phyloP scores from a whole-genome alignment of 1,284 basidiomycete species.

The Fomitopsis betulina region DNA sequence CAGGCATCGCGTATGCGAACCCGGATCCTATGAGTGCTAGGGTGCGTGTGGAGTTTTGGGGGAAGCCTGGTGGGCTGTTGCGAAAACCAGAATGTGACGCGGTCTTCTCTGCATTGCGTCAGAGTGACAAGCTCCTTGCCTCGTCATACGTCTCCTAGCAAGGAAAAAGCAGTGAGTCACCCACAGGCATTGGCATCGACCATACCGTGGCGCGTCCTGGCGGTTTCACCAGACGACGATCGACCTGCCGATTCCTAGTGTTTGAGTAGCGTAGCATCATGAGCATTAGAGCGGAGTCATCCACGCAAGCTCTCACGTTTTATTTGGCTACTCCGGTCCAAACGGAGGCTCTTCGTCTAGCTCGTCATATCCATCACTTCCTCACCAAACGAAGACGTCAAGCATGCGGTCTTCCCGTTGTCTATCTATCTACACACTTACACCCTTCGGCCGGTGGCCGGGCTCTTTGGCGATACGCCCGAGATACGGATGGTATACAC shows the following conservation, averaged over 20 bases:
- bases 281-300: neutral
- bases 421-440: neutral
- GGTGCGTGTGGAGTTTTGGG: too few species aligned
- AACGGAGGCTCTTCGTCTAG: neutral
- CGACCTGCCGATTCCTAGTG: neutral
- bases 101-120: too few species aligned
- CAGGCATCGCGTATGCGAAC: too few species aligned
- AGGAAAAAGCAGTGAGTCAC: neutral
- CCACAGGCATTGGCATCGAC: neutral
- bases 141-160: neutral
- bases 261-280: too few species aligned
- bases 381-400: neutral
- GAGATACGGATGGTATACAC: neutral
- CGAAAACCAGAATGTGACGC: too few species aligned
- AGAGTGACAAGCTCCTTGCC: too few species aligned
- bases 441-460: neutral
- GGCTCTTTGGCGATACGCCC: neutral
- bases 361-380: neutral
- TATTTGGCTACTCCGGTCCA: neutral
- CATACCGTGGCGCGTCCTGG: neutral
- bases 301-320: neutral
- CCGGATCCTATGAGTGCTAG: too few species aligned
- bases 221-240: neutral
- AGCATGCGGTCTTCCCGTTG: neutral
- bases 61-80: too few species aligned